Evolutionary conservation across 2,329 filamentous ascomycete genomes (phyloP), one percentile per base, ranked within the genome.

Genomic region (Fusarium sulawesiense): DNA sequence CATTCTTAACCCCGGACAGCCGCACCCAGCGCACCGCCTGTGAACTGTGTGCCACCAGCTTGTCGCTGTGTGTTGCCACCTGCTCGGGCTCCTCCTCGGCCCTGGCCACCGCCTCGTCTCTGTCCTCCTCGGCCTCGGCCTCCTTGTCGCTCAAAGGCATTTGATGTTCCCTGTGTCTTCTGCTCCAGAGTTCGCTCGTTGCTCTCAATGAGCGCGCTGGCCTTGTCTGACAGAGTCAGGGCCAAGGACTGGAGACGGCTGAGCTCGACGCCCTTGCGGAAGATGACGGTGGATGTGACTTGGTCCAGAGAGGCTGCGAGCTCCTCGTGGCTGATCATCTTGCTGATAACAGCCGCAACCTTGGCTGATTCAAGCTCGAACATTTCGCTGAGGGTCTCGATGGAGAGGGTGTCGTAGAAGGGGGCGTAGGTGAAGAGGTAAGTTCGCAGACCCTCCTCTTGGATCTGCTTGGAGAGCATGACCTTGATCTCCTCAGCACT

Each of bases 291-390:
- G 74, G 92, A 91, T 77, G 97, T 98, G 83, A 99, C 95, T 84
- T 99, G 96, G 85, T 99, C 97, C 29, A 99, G 89, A 40, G 96
- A 97, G 45, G 96, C 96, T 12, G 93, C 93, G 51, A 99, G 91
- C 83, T 99, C 96, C 83, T 99, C 96, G 85, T 99, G 96, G 77
- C 94, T 97, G 81, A 99, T 98, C 96, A 99, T 99, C 86, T 97
- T 97, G 87, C 93, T 97, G 77, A 99, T 90, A 59, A 99, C 91
- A 37, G 96, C 94, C n/a, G 92, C 87, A 54, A 98, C 94, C 88
- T 98, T 98, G 83, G 91, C 89, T 75, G 91, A 85, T 60, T 94
- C 88, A 25, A 99, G 91, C 83, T 99, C 96, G 81, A 99, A 99
- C 96, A 99, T 99, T 73, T 85, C 86, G 68, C 93, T 91, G 66